phyloP scores from a whole-genome alignment of 2,329 filamentous ascomycete genomes.

The Fusarium dimerum region DNA sequence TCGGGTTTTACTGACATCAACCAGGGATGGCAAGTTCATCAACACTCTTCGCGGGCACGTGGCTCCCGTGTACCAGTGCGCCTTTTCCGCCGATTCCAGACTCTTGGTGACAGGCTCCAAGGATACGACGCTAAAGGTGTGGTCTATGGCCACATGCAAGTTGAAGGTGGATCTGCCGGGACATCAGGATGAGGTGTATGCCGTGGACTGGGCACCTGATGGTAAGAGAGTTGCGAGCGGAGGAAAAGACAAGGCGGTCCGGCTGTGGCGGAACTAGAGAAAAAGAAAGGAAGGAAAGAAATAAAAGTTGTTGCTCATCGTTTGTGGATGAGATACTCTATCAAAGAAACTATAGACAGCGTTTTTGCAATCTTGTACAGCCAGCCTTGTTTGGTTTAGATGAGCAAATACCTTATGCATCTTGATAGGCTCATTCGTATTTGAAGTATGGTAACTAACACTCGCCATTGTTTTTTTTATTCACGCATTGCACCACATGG shows the following conservation, averaged over 20 bases:
- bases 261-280: slow-evolving; percentile 63
- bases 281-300: slow-evolving; percentile 22
- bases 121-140: slow-evolving; percentile 92
- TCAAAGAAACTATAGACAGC: slow-evolving; percentile 9
- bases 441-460: slow-evolving; percentile 1
- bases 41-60: slow-evolving; percentile 86
- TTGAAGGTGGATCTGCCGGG: slow-evolving; percentile 80
- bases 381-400: neutral
- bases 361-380: neutral
- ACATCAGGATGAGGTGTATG: slow-evolving; percentile 90
- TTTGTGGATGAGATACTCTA: slow-evolving; percentile 23
- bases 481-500: slow-evolving; percentile 16
- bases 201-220: slow-evolving; percentile 92
- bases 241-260: slow-evolving; percentile 83
- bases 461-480: neutral
- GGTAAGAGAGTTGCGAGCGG: slow-evolving; percentile 87
- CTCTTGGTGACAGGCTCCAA: slow-evolving; percentile 85
- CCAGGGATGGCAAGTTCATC: slow-evolving; percentile 72
- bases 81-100: slow-evolving; percentile 91
- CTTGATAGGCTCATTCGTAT: neutral
- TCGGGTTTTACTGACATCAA: slow-evolving; percentile 14
- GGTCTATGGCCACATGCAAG: slow-evolving; percentile 86
- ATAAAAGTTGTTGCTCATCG: slow-evolving; percentile 15
- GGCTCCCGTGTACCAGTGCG: slow-evolving; percentile 87
- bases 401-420: neutral